A percentile compares a stretch with the other conserved stretches of the same genome.
Conservation (phyloP, 2,329 filamentous ascomycete genomes). For the Allantophomopsis lycopodina region DNA sequence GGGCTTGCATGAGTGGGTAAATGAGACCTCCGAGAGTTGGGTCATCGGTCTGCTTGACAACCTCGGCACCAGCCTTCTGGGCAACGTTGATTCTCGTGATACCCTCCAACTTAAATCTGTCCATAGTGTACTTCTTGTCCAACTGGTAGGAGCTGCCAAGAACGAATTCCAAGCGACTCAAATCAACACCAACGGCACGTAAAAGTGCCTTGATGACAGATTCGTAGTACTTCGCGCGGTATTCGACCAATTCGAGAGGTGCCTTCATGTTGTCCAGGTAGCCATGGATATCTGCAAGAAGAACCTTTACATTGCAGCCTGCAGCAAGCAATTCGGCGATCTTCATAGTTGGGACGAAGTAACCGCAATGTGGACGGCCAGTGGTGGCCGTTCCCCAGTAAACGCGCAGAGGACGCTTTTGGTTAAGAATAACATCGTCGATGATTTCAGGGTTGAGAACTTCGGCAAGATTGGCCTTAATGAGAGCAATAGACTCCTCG, state of each 20-base stretch:
- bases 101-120: constrained; percentile 59
- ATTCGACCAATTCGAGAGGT: constrained; percentile 73
- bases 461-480: constrained; percentile 70
- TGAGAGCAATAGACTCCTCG: constrained; percentile 58
- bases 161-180: constrained; percentile 70
- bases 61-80: constrained; percentile 81
- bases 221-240: constrained; percentile 74
- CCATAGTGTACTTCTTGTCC: constrained; percentile 66
- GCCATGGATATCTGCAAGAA: constrained; percentile 53
- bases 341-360: constrained; percentile 81
- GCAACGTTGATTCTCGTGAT: constrained; percentile 29
- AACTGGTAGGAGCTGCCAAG: constrained; percentile 75
- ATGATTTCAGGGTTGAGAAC: constrained; percentile 76
- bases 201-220: constrained; percentile 65
- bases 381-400: constrained; percentile 86
- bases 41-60: constrained; percentile 84
- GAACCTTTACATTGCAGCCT: constrained; percentile 68
- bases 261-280: constrained; percentile 79
- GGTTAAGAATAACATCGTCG: constrained; percentile 52
- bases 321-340: constrained; percentile 78
- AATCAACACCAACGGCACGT: constrained; percentile 55
- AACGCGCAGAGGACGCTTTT: constrained; percentile 60
- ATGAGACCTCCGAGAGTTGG: constrained; percentile 60
- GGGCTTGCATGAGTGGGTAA: constrained; percentile 77
- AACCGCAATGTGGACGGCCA: constrained; percentile 78